Conservation (phyloP, 169 alveolate species). For the Cryptosporidium meleagridis region DNA sequence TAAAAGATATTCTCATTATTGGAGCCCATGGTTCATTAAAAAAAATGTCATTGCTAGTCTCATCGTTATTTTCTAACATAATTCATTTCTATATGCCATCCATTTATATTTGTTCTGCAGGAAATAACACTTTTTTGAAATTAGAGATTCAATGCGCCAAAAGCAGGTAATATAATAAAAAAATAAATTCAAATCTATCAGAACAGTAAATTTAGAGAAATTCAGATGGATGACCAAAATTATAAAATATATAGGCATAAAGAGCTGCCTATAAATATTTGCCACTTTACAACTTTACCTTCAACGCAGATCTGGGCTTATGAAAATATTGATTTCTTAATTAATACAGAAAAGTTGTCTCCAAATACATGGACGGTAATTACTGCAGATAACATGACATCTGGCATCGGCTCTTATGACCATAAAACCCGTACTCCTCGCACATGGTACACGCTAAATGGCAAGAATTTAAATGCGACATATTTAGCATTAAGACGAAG, state of each 20-base stretch:
- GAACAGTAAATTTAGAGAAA: neutral
- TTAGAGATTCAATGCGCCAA: constrained; percentile 13
- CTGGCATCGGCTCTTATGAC: constrained; percentile 61
- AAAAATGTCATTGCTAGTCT: neutral
- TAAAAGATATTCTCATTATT: constrained; percentile 3
- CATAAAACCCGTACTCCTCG: neutral
- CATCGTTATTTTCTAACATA: neutral
- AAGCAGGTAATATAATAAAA: neutral
- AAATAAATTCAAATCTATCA: neutral
- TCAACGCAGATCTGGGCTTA: constrained; percentile 72
- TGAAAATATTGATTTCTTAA: constrained; percentile 28
- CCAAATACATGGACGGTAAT: constrained; percentile 41
- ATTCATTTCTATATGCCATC: too few species aligned
- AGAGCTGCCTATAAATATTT: constrained; percentile 23
- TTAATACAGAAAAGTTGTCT: constrained; percentile 9
- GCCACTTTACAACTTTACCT: constrained; percentile 16
- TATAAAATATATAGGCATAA: constrained; percentile 22
- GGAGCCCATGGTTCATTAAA: constrained; percentile 13
- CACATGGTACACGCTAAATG: constrained; percentile 22
- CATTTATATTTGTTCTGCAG: neutral
- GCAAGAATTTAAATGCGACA: constrained; percentile 37
- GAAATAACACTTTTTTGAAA: neutral
- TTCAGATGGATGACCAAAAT: neutral
- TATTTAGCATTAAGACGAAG: constrained; percentile 32
- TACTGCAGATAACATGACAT: constrained; percentile 55